Evolutionary conservation across 495 filamentous ascomycete genomes (phyloP).

Genomic region (Daldinia concentrica): DNA sequence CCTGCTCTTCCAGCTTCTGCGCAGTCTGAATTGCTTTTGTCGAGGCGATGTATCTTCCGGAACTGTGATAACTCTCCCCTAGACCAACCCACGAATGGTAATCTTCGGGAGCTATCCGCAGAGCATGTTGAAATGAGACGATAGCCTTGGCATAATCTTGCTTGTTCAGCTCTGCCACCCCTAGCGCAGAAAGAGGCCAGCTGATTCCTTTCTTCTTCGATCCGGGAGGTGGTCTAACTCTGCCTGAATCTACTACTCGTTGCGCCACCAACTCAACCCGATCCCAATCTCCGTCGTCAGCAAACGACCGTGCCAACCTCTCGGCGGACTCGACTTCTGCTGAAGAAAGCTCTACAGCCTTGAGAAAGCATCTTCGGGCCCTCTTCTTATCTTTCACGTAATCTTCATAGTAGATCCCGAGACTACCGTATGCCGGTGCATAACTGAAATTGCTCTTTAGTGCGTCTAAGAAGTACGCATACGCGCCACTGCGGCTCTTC

Average conservation of each 20-base stretch:
- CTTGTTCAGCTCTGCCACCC: slow-evolving; percentile 94
- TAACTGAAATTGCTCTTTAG: slow-evolving; percentile 88
- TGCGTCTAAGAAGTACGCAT: slow-evolving; percentile 82
- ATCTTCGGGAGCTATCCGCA: slow-evolving; percentile 81
- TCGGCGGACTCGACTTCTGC: slow-evolving; percentile 89
- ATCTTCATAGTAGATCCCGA: slow-evolving; percentile 95
- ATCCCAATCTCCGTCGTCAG: slow-evolving; percentile 93
- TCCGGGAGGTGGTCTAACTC: slow-evolving; percentile 85
- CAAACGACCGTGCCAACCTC: slow-evolving; percentile 83
- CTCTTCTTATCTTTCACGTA: slow-evolving; percentile 86
- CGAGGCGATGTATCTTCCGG: slow-evolving; percentile 88
- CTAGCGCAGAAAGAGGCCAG: slow-evolving; percentile 96
- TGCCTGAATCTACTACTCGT: slow-evolving; percentile 91
- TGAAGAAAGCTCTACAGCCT: slow-evolving; percentile 92
- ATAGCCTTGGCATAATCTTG: slow-evolving; percentile 89
- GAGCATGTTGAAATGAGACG: slow-evolving; percentile 89
- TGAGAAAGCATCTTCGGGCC: slow-evolving; percentile 91
- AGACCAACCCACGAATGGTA: slow-evolving; percentile 97
- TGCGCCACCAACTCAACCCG: slow-evolving; percentile 92
- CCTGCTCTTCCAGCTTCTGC: slow-evolving; percentile 69
- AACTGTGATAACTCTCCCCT: slow-evolving; percentile 94
- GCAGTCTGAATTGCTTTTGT: slow-evolving; percentile 91
- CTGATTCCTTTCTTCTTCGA: slow-evolving; percentile 90
- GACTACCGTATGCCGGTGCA: slow-evolving; percentile 90
- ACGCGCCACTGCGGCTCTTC: slow-evolving; percentile 76